Conservation (phyloP, 2,329 filamentous ascomycete genomes). For the Fusarium subglutinans region DNA sequence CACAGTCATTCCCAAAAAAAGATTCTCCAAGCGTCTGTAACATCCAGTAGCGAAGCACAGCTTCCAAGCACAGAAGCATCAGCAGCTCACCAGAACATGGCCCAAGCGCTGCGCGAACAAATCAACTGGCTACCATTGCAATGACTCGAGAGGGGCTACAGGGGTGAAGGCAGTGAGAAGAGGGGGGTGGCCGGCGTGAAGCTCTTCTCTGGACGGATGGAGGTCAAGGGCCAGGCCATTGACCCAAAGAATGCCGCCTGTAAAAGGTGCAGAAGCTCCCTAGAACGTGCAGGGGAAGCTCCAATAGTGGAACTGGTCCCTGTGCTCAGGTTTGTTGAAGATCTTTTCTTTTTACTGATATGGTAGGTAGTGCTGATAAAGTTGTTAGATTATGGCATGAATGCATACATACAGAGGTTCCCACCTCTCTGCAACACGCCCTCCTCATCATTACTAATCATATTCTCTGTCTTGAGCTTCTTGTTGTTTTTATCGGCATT, state of each 20-base stretch:
- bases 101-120: slow-evolving; percentile 41
- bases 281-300: slow-evolving; percentile 41
- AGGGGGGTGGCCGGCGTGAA: slow-evolving; percentile 35
- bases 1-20: slow-evolving; percentile 1
- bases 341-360: slow-evolving; percentile 30
- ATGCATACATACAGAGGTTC: neutral
- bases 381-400: neutral
- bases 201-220: slow-evolving; percentile 31
- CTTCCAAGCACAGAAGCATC: slow-evolving; percentile 33
- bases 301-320: slow-evolving; percentile 40
- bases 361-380: slow-evolving; percentile 14
- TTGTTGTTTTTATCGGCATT: slow-evolving; percentile 3
- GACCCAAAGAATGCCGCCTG: slow-evolving; percentile 26
- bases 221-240: slow-evolving; percentile 24
- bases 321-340: slow-evolving; percentile 35
- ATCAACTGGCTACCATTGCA: slow-evolving; percentile 46
- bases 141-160: slow-evolving; percentile 43
- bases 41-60: slow-evolving; percentile 21
- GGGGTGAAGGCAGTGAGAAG: slow-evolving; percentile 36
- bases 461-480: neutral
- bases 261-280: slow-evolving; percentile 40
- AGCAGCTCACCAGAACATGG: slow-evolving; percentile 36
- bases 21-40: slow-evolving; percentile 1
- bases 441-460: neutral
- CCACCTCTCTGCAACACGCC: neutral